Percentiles rank a stretch among this genome's conserved stretches.
Conservation (phyloP, 2,329 filamentous ascomycete species). For the Pezicula neosporulosa region DNA sequence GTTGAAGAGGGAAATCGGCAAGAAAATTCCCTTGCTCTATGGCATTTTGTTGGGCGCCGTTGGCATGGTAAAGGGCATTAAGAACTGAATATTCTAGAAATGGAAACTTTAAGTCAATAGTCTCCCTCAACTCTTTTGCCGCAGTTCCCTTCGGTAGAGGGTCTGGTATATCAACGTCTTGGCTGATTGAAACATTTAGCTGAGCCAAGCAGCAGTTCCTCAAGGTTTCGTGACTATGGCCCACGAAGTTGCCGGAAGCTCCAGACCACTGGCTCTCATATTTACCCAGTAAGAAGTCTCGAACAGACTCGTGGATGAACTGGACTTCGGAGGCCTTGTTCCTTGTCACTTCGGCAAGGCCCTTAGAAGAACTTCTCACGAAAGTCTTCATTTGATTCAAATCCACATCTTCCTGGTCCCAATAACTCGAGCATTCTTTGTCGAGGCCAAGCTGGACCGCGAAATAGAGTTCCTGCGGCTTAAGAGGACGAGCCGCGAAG, state of each 20-base stretch:
- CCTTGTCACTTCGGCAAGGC: constrained; percentile 34
- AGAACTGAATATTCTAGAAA: constrained; percentile 44
- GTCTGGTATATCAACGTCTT: constrained; percentile 9
- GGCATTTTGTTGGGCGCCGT: constrained; percentile 28
- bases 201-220: constrained; percentile 21
- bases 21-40: constrained; percentile 33
- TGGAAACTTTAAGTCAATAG: constrained; percentile 28
- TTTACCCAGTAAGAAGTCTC: constrained; percentile 36
- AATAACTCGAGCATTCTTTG: constrained; percentile 8
- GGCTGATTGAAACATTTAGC: constrained; percentile 9
- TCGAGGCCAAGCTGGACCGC: constrained; percentile 14
- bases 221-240: constrained; percentile 19
- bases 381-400: constrained; percentile 30
- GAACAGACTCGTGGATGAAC: constrained; percentile 36
- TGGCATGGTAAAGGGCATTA: constrained; percentile 37
- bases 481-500: constrained; percentile 33
- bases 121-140: constrained; percentile 17
- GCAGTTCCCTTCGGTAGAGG: constrained; percentile 10
- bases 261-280: constrained; percentile 17
- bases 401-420: constrained; percentile 20
- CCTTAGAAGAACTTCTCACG: constrained; percentile 37
- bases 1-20: constrained; percentile 19
- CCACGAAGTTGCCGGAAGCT: constrained; percentile 14
- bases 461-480: constrained; percentile 19
- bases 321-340: constrained; percentile 30